Conservation (phyloP, 176 grass and related monocot genomes). For the Pontederia paniculata region DNA sequence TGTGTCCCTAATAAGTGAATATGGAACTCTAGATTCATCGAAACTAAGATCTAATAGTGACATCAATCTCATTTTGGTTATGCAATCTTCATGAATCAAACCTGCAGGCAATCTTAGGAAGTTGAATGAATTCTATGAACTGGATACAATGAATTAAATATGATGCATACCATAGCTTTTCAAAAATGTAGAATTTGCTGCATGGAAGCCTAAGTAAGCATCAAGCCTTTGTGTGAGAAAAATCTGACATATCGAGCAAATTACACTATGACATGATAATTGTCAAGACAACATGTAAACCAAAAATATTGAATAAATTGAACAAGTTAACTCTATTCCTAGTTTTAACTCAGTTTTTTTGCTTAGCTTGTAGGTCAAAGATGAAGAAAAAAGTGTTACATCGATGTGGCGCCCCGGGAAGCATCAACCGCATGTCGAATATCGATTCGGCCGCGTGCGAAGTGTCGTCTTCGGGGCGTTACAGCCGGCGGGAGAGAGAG, state of each 20-base stretch:
- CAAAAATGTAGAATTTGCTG: constrained; percentile 56
- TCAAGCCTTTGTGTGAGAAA: constrained; percentile 74
- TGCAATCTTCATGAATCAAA: constrained; percentile 69
- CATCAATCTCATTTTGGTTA: constrained; percentile 84
- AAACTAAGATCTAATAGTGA: constrained; percentile 78
- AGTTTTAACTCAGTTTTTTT: too few relatives aligned
- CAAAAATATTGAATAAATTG: too few relatives aligned
- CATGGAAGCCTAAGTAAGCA: constrained; percentile 69
- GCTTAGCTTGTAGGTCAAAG: too few relatives aligned
- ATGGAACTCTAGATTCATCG: constrained; percentile 50
- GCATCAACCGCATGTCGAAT: too few relatives aligned
- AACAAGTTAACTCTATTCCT: too few relatives aligned
- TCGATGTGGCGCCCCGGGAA: too few relatives aligned
- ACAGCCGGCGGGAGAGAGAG: too few relatives aligned
- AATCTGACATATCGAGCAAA: constrained; percentile 79
- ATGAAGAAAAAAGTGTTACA: too few relatives aligned
- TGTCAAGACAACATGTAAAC: too few relatives aligned
- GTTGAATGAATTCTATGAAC: not conserved
- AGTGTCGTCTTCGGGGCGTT: too few relatives aligned
- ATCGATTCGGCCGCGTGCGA: too few relatives aligned
- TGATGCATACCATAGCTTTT: constrained; percentile 49
- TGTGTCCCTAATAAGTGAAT: constrained; percentile 59
- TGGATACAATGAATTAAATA: not conserved
- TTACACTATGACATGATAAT: constrained; percentile 47
- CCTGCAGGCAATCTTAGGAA: constrained; percentile 24